Base-by-base conservation (phyloP, 148 eudicot genomes). In the Rhododendron mucronatum region DNA sequence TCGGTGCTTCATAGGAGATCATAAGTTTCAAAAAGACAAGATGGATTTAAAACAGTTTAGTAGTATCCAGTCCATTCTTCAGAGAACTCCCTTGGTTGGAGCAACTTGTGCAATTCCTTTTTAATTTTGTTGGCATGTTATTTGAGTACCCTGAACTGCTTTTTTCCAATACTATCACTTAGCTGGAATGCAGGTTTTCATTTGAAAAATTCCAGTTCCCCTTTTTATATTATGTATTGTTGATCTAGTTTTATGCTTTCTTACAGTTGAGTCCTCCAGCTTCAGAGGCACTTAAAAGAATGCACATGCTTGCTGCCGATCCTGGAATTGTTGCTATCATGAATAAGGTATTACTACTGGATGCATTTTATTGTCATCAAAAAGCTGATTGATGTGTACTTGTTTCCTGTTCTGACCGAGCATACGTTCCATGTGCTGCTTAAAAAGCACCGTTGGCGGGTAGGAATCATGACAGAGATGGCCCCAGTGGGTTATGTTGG, bases 381-480 rank as follows among this genome's bases (percentile, higher is more conserved):
- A 61, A 55, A 51, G 73, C 39, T 14, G 8, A 39, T 45, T 75
- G 78, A 79, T 21, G 53, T 47, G 63, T 81, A 44, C 48, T 53
- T 82, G 4, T 30, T 78, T 33, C 87, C 82, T 44, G 79, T 86
- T 86, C 83, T 88, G 86, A 84, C 75, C n/a, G 80, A 20, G 41
- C 85, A 23, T 89, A 4, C 39, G 53, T 87, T 71, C 74, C 6
- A 67, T 86, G 41, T 87, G 76, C 45, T 77, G 88, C 84, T 78
- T 87, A 90, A 81, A 73, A 89, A 96, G 99, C 98, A 96, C 90
- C 97, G 89, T 53, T 96, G 99, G 98, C 91, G 91, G 86, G 98
- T 96, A 80, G 99, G 99, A 85, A 93, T 96, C 86, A 94, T 96
- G 98, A 96, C 98, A 57, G 99, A 96, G 93, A 89, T 96, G 99